Conservation (phyloP, 345 rosid genomes). For the Reutealis trisperma region DNA sequence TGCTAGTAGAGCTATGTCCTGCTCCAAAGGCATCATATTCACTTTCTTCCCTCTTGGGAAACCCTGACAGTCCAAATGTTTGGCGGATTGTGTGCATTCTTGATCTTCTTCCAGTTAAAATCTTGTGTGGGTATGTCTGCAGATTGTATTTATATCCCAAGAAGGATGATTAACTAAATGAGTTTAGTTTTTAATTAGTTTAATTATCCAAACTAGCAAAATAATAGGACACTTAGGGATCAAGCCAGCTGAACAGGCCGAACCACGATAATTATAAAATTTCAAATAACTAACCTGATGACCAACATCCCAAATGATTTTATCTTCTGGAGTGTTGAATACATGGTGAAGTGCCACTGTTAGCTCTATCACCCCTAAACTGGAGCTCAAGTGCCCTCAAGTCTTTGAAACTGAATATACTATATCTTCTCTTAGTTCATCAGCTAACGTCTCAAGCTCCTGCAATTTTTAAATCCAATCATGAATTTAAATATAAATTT, state of each 20-base stretch:
- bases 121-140: constrained; percentile 49
- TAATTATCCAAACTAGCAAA: too few relatives aligned
- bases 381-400: constrained; percentile 53
- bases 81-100: constrained; percentile 49
- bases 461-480: neutral
- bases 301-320: constrained; percentile 59
- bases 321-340: constrained; percentile 47
- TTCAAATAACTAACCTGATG: constrained; percentile 38
- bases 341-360: constrained; percentile 60
- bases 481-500: too few relatives aligned
- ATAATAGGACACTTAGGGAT: too few relatives aligned
- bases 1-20: constrained; percentile 61
- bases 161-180: neutral
- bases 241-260: too few relatives aligned
- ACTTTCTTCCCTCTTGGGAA: constrained; percentile 51
- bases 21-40: constrained; percentile 50
- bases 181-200: too few relatives aligned
- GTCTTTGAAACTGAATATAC: constrained; percentile 48
- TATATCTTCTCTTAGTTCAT: constrained; percentile 46
- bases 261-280: too few relatives aligned
- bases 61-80: constrained; percentile 46
- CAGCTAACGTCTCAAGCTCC: constrained; percentile 44
- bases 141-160: neutral
- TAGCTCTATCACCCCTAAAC: constrained; percentile 51
- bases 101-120: constrained; percentile 46